A percentile compares a stretch with the other conserved stretches of the same genome.
phyloP scores from a whole-genome alignment of 345 rosid genomes.

The Eutrema yunnanense region DNA sequence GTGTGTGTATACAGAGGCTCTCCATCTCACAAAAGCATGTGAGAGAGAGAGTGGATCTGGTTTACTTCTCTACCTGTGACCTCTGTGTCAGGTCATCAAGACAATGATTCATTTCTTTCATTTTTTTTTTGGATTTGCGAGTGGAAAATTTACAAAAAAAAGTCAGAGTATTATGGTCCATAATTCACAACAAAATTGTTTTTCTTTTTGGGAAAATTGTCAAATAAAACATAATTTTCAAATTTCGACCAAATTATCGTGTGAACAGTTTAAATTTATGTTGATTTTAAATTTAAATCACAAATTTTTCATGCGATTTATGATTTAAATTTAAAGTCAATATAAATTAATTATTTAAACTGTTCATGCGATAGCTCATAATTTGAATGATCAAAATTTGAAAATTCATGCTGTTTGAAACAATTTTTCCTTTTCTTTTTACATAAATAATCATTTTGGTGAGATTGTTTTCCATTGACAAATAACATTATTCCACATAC shows the following conservation, averaged over 20 bases:
- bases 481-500: too few species aligned
- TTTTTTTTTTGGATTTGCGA: neutral
- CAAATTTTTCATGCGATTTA: too few species aligned
- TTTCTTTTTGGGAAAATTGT: neutral
- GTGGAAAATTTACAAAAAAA: neutral
- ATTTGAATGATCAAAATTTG: too few species aligned
- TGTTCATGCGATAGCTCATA: too few species aligned
- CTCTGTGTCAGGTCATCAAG: conserved; percentile 22
- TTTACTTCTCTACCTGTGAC: conserved; percentile 47
- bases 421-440: neutral
- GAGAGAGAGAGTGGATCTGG: conserved; percentile 58
- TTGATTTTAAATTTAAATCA: too few species aligned
- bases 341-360: too few species aligned
- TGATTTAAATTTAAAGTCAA: too few species aligned
- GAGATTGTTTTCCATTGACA: neutral
- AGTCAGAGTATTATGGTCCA: neutral
- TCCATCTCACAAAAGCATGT: conserved; percentile 51
- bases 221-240: too few species aligned
- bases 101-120: conserved; percentile 4
- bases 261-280: too few species aligned
- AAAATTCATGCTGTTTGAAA: too few species aligned
- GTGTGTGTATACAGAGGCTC: conserved; percentile 34
- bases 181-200: neutral
- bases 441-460: neutral
- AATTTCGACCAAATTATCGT: too few species aligned